Base-by-base conservation (phyloP, 75 land plant genomes). In the Cunninghamia lanceolata region DNA sequence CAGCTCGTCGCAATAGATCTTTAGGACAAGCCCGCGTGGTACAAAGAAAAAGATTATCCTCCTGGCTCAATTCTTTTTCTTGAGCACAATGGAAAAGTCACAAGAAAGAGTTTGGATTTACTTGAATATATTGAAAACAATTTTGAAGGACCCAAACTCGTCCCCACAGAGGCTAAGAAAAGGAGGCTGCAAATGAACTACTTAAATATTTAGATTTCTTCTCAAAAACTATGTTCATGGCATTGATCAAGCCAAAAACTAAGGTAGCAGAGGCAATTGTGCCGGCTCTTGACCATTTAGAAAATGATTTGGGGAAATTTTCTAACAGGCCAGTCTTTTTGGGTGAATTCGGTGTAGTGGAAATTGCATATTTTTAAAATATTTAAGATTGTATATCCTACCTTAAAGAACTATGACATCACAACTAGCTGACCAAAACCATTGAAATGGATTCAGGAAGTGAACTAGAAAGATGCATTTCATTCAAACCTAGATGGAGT, bases 341-440 rank as follows among this genome's bases (percentile, higher is more conserved):
- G 47, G 96, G 98, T 8, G 87, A 93, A 68, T 92, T 96, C 38
- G 93, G 95, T 86, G 87, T 91, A 96, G 98, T 93, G 76, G 98
- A 96, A 86, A 90, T 96, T 86, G 97, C 93, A 68, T 96, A 95
- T 96, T 43, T 85, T 95, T 71, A 96, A 94, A 80, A 95, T 96
- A 88, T 94, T 89, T 82, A 84, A 89, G 46, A 54, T 88, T 17
- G 91, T 89, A 52, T 88, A 91, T 59, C 63, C 85, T 52, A 93
- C 86, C 10, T 86, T 95, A 17, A 91, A 92, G 87, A 87, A 89
- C 25, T 91, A 90, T 88, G 93, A 96, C 88, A 91, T 95, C 70
- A 93, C 91, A 28, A 88, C 83, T 81, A 95, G 94, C 83, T 90
- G 95, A 89, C 97, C 98, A n/a, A 95, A 92, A 56, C 86, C 95